Evolutionary conservation across 2,329 filamentous ascomycete genomes (phyloP), one percentile per base, ranked within the genome.

Genomic region (Pseudogymnoascus verrucosus): DNA sequence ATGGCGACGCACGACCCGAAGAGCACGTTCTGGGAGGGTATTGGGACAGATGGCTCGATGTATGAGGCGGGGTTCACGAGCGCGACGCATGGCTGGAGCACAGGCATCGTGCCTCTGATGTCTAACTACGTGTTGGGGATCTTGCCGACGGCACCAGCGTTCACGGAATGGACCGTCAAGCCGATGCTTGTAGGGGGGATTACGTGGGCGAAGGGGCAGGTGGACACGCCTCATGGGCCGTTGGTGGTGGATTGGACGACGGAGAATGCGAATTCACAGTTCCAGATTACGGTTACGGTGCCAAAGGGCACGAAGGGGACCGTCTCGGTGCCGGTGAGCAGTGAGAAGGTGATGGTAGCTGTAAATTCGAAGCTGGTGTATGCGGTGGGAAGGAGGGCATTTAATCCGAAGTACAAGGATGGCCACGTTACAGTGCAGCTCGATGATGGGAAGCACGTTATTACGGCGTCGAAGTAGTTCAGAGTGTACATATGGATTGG

Each of bases 1-100:
- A 83, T 83, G 80, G 70, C 77, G 2, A 66, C 67, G 0, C 73
- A 77, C 8, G 80, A 83, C 65, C 80, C 80, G 0, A 73, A 72
- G 0, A 69, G 78, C 12, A 83, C 81, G 3, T 75, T 77, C 65
- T 83, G 81, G 81, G 81, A 83, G 67, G 81, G 80, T 0, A 78
- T 82, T 60, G 80, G 79, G 1, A 66, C 70, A 0, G 69, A 71
- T 19, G 80, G 80, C 0, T 61, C 60, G 1, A 72, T 77, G 28
- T 83, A 82, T 64, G 76, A 82, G 68, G 76, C 69, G 1, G 76
- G 69, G 0, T 82, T 77, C 64, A 83, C 79, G 14, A 80, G 78
- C 16, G 76, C 80, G 71, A 76, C 80, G 0, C 81, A 83, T 62
- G 81, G 78, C 0, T 83, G 80, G 81, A 76, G 76, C 2, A 82